phyloP scores from a whole-genome alignment of 1,284 basidiomycete genomes.

The Malassezia sympodialis region DNA sequence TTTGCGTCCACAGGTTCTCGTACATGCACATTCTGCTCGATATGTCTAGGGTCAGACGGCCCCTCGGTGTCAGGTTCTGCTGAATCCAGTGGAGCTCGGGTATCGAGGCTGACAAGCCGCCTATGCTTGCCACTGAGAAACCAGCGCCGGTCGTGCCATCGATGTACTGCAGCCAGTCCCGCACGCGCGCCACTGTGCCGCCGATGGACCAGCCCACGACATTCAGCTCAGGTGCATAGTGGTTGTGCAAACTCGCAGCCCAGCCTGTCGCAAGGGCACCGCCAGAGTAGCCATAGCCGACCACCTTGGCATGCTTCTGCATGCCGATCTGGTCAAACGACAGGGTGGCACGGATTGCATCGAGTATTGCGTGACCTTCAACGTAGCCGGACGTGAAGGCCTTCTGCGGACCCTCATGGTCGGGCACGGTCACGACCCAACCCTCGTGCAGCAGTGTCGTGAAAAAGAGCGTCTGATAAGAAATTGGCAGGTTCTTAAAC shows the following conservation, averaged over 20 bases:
- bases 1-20: slow-evolving; percentile 3
- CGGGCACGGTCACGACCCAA: slow-evolving; percentile 32
- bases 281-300: slow-evolving; percentile 39
- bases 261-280: slow-evolving; percentile 40
- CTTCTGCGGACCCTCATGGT: slow-evolving; percentile 36
- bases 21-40: background rate
- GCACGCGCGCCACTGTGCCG: slow-evolving; percentile 22
- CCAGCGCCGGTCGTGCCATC: slow-evolving; percentile 30
- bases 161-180: slow-evolving; percentile 14
- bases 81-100: slow-evolving; percentile 27
- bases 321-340: slow-evolving; percentile 24
- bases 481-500: slow-evolving; percentile 16
- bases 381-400: slow-evolving; percentile 34
- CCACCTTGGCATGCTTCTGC: slow-evolving; percentile 20
- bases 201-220: slow-evolving; percentile 34
- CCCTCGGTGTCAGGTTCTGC: slow-evolving; percentile 19
- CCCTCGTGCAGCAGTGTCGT: slow-evolving; percentile 29
- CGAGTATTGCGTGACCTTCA: slow-evolving; percentile 30
- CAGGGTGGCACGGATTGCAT: slow-evolving; percentile 30
- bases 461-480: slow-evolving; percentile 32
- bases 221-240: slow-evolving; percentile 29
- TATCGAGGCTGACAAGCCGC: slow-evolving; percentile 30
- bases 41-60: background rate
- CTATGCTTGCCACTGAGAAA: slow-evolving; percentile 27
- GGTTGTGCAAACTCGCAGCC: slow-evolving; percentile 29